phyloP scores from a whole-genome alignment of 768 basidiomycete genomes.

The Terana coerulea region DNA sequence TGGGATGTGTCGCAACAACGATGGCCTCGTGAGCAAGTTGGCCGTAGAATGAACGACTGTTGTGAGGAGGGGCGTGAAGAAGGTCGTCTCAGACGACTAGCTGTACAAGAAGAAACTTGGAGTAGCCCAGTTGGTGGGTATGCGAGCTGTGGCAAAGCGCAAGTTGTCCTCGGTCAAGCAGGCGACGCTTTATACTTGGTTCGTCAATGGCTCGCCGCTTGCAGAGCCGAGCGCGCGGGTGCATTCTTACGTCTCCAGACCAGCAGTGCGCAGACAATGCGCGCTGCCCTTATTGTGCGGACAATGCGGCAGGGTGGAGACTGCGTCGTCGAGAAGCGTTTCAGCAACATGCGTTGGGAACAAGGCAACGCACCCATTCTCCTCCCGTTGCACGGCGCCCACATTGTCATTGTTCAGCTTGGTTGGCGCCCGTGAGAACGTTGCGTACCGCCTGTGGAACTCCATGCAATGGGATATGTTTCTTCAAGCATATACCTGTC shows the following conservation, averaged over 20 bases:
- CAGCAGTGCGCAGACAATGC: background rate
- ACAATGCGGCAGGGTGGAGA: constrained; percentile 5
- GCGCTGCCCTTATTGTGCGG: constrained; percentile 7
- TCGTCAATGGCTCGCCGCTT: too few relatives aligned
- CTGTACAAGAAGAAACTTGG: background rate
- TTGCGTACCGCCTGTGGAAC: too few relatives aligned
- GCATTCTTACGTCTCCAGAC: background rate
- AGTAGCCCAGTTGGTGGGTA: too few relatives aligned
- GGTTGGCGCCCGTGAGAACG: background rate
- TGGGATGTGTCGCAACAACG: background rate
- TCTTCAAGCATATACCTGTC: too few relatives aligned
- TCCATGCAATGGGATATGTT: too few relatives aligned
- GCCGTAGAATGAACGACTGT: background rate
- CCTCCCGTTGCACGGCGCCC: too few relatives aligned
- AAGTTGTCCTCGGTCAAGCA: background rate
- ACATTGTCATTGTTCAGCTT: too few relatives aligned
- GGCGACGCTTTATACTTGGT: background rate
- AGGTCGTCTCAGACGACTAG: constrained; percentile 9
- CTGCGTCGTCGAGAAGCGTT: background rate
- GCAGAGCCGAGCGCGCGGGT: background rate
- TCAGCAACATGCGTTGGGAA: constrained; percentile 2
- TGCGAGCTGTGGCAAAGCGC: background rate
- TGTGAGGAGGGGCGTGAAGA: background rate
- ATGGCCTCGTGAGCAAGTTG: background rate
- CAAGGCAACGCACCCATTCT: constrained; percentile 7